phyloP scores from a whole-genome alignment of 257 asterid species.

The Przewalskia tangutica region DNA sequence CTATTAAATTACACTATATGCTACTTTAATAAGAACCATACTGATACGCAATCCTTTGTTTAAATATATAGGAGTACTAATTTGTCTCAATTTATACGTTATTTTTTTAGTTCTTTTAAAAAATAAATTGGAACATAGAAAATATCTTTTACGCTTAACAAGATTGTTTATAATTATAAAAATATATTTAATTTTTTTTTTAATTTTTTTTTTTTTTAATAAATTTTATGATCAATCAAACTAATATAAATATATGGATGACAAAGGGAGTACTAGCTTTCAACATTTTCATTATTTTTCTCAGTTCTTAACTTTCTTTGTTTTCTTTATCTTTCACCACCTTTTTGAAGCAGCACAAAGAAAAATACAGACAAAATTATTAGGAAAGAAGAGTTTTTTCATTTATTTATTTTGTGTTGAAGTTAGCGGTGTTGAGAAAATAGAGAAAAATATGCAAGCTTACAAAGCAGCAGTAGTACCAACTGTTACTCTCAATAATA shows the following conservation, averaged over 20 bases:
- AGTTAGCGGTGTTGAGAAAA: neutral
- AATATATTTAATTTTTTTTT: too few species aligned
- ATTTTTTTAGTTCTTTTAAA: too few species aligned
- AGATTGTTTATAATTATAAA: too few species aligned
- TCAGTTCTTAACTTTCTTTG: neutral
- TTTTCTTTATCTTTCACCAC: neutral
- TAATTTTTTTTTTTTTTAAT: too few species aligned
- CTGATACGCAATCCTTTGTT: conserved; percentile 24
- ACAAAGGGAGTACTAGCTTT: too few species aligned
- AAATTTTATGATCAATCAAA: too few species aligned
- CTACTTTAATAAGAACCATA: neutral
- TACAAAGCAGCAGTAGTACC: conserved; percentile 31
- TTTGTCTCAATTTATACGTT: too few species aligned
- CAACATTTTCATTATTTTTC: neutral
- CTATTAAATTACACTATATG: conserved; percentile 2
- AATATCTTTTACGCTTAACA: too few species aligned
- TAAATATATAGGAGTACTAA: neutral
- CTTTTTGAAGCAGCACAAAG: conserved; percentile 1
- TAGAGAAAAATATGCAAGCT: conserved; percentile 33
- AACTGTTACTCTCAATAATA: conserved; percentile 19
- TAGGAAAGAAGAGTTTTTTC: neutral
- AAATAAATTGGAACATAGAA: too few species aligned
- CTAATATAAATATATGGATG: too few species aligned
- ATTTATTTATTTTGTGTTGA: neutral
- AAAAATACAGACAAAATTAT: neutral